phyloP scores from a whole-genome alignment of 768 basidiomycete species.

The Rhodotorula sphaerocarpa region DNA sequence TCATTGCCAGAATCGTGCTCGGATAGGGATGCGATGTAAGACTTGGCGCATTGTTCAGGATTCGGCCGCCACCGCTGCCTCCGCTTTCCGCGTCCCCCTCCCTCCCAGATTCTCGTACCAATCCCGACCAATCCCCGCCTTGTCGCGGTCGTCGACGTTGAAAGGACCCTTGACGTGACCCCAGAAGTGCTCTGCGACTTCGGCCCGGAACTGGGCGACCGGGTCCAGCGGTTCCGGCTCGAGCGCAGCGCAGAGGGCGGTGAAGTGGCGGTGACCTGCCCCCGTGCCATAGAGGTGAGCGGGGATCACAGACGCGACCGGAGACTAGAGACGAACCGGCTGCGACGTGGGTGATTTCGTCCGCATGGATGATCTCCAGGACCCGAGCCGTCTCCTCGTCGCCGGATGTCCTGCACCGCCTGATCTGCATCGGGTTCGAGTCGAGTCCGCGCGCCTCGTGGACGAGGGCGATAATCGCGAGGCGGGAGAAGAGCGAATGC shows the following conservation, averaged over 20 bases:
- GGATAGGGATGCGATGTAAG: too few species aligned
- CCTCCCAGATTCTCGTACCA: slow-evolving; percentile 68
- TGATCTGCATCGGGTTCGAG: slow-evolving; percentile 72
- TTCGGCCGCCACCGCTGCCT: background rate
- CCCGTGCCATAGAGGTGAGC: background rate
- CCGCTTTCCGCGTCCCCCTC: slow-evolving; percentile 45
- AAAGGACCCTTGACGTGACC: slow-evolving; percentile 76
- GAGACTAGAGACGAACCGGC: slow-evolving; percentile 43
- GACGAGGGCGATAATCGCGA: slow-evolving; percentile 76
- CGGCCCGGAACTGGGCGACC: slow-evolving; percentile 58
- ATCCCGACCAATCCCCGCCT: slow-evolving; percentile 61
- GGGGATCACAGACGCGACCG: too few species aligned
- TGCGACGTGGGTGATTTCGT: slow-evolving; percentile 71
- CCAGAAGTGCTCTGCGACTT: slow-evolving; percentile 61
- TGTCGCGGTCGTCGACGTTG: slow-evolving; percentile 62
- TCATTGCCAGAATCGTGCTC: too few species aligned
- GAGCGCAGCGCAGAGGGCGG: slow-evolving; percentile 26
- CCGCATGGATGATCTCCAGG: slow-evolving; percentile 67
- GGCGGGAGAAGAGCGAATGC: slow-evolving; percentile 58
- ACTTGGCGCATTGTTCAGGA: too few species aligned
- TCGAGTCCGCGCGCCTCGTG: slow-evolving; percentile 77
- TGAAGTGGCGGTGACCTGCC: slow-evolving; percentile 21
- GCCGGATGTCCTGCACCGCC: slow-evolving; percentile 57
- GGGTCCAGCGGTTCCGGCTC: slow-evolving; percentile 48
- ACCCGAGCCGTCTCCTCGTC: slow-evolving; percentile 60